A percentile compares a stretch with the other conserved stretches of the same genome.
phyloP scores from a whole-genome alignment of 2,329 filamentous ascomycete genomes.

The Colletotrichum sp. region DNA sequence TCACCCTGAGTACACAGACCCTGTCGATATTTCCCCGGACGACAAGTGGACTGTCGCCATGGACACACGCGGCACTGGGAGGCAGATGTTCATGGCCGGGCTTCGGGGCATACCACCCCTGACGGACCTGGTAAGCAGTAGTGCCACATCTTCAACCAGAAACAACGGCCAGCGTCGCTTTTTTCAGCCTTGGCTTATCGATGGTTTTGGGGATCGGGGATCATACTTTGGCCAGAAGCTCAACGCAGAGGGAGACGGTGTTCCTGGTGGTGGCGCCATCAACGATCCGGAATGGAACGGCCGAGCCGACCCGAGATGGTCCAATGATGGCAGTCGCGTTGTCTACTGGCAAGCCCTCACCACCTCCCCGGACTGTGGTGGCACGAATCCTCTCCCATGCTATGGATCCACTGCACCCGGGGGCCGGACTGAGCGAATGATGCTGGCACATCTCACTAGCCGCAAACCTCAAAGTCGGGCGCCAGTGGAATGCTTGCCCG shows the following conservation, averaged over 20 bases:
- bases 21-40: conserved; percentile 42
- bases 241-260: conserved; percentile 35
- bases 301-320: conserved; percentile 43
- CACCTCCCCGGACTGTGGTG: conserved; percentile 42
- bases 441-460: conserved; percentile 40
- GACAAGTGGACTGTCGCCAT: conserved; percentile 41
- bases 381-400: conserved; percentile 42
- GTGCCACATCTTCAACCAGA: conserved; percentile 38
- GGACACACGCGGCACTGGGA: conserved; percentile 41
- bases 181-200: conserved; percentile 46
- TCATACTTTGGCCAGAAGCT: conserved; percentile 44
- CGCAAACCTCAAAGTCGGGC: conserved; percentile 30
- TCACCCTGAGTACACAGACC: conserved; percentile 45
- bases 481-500: background rate
- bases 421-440: conserved; percentile 39
- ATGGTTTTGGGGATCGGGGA: conserved; percentile 43
- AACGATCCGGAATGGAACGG: conserved; percentile 50
- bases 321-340: conserved; percentile 42
- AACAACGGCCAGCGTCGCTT: conserved; percentile 47
- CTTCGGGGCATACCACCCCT: conserved; percentile 43
- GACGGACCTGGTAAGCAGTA: conserved; percentile 33
- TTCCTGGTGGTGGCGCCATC: conserved; percentile 29
- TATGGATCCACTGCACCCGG: conserved; percentile 39
- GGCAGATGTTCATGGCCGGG: conserved; percentile 39
- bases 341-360: conserved; percentile 43